Conservation (phyloP, 768 basidiomycete genomes). For the Calocera viscosa region DNA sequence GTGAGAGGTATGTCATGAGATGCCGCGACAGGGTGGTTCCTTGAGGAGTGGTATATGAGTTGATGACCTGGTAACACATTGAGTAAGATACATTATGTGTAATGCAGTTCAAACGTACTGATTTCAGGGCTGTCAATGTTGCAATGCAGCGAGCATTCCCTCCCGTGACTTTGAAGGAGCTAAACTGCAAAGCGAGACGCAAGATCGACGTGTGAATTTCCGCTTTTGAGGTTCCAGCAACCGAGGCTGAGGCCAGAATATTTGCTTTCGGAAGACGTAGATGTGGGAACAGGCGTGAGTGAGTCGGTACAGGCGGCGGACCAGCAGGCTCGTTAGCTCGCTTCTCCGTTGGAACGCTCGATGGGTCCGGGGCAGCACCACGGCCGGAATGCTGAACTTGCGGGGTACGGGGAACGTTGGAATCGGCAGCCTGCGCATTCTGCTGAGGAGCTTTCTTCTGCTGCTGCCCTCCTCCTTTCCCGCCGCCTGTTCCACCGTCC, state of each 20-base stretch:
- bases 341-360: conserved; percentile 4
- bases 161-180: conserved; percentile 83
- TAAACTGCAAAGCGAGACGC: conserved; percentile 76
- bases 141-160: conserved; percentile 94
- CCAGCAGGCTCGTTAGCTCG: neutral
- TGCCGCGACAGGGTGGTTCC: conserved; percentile 81
- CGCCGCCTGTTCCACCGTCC: conserved; percentile 12
- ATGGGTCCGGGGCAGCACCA: neutral
- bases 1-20: conserved; percentile 81
- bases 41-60: conserved; percentile 76
- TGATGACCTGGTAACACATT: conserved; percentile 52
- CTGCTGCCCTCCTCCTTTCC: conserved; percentile 6
- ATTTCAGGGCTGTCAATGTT: conserved; percentile 81
- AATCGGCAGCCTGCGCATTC: neutral
- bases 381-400: neutral
- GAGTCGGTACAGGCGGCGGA: neutral
- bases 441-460: conserved; percentile 13
- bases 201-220: conserved; percentile 86
- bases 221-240: conserved; percentile 39
- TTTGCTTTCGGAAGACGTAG: conserved; percentile 50
- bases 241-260: neutral
- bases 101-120: conserved; percentile 37
- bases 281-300: conserved; percentile 62
- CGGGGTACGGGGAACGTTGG: neutral
- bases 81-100: conserved; percentile 4